Evolutionary conservation across 129 eudicot genomes (phyloP).

Genomic region (Cynara cardunculus): DNA sequence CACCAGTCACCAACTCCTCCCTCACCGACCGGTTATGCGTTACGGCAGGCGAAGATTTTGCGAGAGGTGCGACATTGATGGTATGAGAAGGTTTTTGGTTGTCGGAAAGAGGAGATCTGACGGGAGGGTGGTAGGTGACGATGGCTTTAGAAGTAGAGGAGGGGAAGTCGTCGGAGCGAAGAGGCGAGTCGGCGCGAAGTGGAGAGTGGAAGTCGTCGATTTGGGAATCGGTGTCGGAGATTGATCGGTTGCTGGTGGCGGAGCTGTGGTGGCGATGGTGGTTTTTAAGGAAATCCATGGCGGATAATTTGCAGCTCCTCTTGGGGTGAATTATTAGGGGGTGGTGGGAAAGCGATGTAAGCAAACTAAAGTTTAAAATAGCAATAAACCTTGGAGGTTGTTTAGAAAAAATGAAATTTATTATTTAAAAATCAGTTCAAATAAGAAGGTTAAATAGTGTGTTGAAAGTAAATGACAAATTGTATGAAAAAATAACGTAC

Average conservation of each 20-base stretch:
- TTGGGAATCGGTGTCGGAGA: slow-evolving; percentile 70
- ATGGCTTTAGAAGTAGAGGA: slow-evolving; percentile 30
- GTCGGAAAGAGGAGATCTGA: slow-evolving; percentile 52
- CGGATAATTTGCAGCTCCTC: background rate
- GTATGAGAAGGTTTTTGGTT: slow-evolving; percentile 21
- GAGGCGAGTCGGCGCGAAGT: slow-evolving; percentile 57
- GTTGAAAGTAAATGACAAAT: too few relatives aligned
- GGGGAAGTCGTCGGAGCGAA: slow-evolving; percentile 49
- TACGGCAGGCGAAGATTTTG: slow-evolving; percentile 23
- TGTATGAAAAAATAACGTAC: too few relatives aligned
- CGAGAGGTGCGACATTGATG: slow-evolving; percentile 31
- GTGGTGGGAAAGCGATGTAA: slow-evolving; percentile 7
- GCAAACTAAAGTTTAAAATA: background rate
- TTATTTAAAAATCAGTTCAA: too few relatives aligned
- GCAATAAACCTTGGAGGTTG: background rate
- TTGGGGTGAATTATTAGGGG: slow-evolving; percentile 8
- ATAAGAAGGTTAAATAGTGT: too few relatives aligned
- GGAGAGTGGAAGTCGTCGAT: slow-evolving; percentile 72
- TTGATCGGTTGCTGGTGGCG: slow-evolving; percentile 47
- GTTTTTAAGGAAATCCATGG: slow-evolving; percentile 31
- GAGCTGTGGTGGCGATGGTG: slow-evolving; percentile 31
- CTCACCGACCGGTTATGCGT: slow-evolving; percentile 31
- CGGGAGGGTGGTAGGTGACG: slow-evolving; percentile 42
- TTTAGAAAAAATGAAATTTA: background rate
- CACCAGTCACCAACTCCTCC: slow-evolving; percentile 38